Evolutionary conservation across 2,329 filamentous ascomycete species (phyloP).

Genomic region (Zymoseptoria pseudotritici): DNA sequence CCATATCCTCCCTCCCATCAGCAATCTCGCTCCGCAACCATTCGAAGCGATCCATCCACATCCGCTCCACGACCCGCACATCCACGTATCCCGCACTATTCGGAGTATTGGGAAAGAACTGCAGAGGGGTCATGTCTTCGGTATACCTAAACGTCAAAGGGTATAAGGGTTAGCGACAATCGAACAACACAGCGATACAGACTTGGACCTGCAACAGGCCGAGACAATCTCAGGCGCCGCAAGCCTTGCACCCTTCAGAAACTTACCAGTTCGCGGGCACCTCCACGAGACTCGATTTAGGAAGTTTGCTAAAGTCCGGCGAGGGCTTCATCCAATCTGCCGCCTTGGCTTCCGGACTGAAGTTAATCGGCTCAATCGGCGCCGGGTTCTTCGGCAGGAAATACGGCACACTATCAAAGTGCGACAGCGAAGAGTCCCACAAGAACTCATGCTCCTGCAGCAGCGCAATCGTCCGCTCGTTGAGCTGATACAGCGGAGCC

Average conservation of each 20-base stretch:
- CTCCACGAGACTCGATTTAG: slow-evolving; percentile 35
- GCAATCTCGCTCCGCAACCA: slow-evolving; percentile 41
- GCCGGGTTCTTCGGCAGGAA: slow-evolving; percentile 36
- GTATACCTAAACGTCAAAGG: no score
- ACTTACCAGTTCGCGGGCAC: slow-evolving; percentile 25
- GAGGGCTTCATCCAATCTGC: slow-evolving; percentile 41
- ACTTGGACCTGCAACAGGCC: no score
- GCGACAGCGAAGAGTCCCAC: slow-evolving; percentile 46
- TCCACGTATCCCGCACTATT: slow-evolving; percentile 55
- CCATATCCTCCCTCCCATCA: slow-evolving; percentile 27
- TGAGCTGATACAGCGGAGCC: slow-evolving; percentile 46
- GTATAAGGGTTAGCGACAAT: no score
- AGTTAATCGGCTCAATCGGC: slow-evolving; percentile 36
- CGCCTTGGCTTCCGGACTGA: slow-evolving; percentile 31
- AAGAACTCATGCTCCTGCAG: slow-evolving; percentile 44
- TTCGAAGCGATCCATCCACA: slow-evolving; percentile 55
- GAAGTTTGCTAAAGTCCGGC: slow-evolving; percentile 26
- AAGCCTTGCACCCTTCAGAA: no score
- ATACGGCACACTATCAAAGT: slow-evolving; percentile 46
- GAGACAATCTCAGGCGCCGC: no score
- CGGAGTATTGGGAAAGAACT: slow-evolving; percentile 39
- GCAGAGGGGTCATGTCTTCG: slow-evolving; percentile 46
- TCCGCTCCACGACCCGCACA: slow-evolving; percentile 49
- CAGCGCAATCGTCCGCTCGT: slow-evolving; percentile 42
- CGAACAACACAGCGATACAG: no score